Evolutionary conservation across 352 stramenopile species (phyloP), one percentile per base, ranked within the genome.

Genomic region (Phytopythium aichiense): DNA sequence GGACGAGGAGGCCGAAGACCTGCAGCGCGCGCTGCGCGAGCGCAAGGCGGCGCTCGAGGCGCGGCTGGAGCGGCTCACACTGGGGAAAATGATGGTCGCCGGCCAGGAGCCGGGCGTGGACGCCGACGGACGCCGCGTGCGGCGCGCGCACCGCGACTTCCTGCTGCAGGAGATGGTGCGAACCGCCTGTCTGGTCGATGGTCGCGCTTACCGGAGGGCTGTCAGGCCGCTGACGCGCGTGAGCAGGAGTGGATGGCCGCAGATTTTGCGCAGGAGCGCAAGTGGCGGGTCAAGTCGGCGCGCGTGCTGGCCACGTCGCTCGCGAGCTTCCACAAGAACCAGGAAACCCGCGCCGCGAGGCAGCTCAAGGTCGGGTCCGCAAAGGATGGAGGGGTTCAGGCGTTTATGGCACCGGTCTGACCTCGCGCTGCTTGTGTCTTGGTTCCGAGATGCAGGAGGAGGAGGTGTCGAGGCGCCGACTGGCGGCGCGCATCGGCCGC

Each of bases 211-310:
- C 28, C 22, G n/a, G 58, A 23, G 20, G 35, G 35, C 6, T 40
- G 12, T 3, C 35, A 40, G 35, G 12, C 0, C 9, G 35, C 35
- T 40, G 20, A n/a, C 7, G 28, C 13, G 43, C 9, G 22, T 6
- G 45, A 9, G 37, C 35, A 75, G 81, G 77, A 91, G 64, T 98
- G 94, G 94, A 97, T 98, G 89, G 77, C 92, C 7, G 87, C 89
- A 1, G 94, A 98, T 62, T 98, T 98, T 71, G 60, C 70, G 33
- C 82, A 96, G 60, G 94, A 98, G 69, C 75, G 89, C 49, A 91
- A 93, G 64, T 94, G 88, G 73, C 86, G 95, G 25, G 30, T 81
- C 18, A 87, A 88, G 57, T 80, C 81, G 52, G 81, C 81, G 16
- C 94, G 93, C 38, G 86, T 79, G 63, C 63, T 96, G 37, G 70